Percentiles rank a stretch among this genome's conserved stretches.
Conservation (phyloP, 768 basidiomycete genomes). For the Serpula lacrymans region DNA sequence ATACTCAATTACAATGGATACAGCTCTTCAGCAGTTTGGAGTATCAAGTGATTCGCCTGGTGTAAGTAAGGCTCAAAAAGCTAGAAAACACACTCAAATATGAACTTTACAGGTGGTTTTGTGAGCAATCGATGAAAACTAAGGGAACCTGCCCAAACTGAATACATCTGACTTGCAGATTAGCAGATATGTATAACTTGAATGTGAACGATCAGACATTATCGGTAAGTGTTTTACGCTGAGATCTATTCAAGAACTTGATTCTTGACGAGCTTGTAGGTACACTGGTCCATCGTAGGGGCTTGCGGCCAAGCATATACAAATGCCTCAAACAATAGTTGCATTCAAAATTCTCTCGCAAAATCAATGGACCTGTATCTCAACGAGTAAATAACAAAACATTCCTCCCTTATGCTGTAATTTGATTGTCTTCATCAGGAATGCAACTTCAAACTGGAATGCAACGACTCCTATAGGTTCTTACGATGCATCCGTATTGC, state of each 20-base stretch:
- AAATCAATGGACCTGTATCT: constrained; percentile 2
- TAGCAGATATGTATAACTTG: not conserved
- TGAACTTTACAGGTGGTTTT: constrained; percentile 1
- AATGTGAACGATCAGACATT: constrained; percentile 3
- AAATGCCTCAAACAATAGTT: not conserved
- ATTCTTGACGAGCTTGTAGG: not conserved
- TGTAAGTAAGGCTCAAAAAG: not conserved
- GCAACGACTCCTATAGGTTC: constrained; percentile 2
- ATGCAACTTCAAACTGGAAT: constrained; percentile 6
- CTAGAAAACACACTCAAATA: not conserved
- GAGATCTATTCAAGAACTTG: not conserved
- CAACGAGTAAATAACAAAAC: not conserved
- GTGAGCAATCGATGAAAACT: not conserved
- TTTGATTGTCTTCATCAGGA: not conserved
- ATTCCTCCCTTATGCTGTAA: not conserved
- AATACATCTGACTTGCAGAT: not conserved
- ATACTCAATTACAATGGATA: constrained; percentile 1
- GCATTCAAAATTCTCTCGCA: constrained; percentile 3
- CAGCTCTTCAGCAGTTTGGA: not conserved
- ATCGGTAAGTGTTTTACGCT: constrained; percentile 1
- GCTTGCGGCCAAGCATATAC: constrained; percentile 4
- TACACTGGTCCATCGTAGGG: constrained; percentile 6
- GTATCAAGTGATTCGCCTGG: constrained; percentile 2
- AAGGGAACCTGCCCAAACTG: not conserved
- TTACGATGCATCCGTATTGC: not conserved